Evolutionary conservation across 129 eudicot genomes (phyloP), one percentile per base, ranked within the genome.

Genomic region (Deinandra increscens): DNA sequence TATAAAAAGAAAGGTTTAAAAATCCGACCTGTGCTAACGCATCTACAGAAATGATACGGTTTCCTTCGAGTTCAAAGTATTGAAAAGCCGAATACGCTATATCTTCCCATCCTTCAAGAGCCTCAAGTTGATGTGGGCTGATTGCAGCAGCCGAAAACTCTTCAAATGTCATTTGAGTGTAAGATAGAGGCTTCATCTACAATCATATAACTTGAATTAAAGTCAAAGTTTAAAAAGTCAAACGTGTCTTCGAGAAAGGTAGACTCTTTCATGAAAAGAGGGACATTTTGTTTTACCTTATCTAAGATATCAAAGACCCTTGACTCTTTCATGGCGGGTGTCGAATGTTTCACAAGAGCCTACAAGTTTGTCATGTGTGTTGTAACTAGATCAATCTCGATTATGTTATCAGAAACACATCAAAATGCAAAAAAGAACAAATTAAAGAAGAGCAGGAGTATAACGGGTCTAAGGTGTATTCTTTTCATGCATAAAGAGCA

Each of bases 71-170:
- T 80, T 93, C 98, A 46, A 93, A 93, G 56, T 79, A 62, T 23
- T 82, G 83, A 74, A 84, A 92, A 19, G 98, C 98, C 2, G 59
- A 55, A 26, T 60, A 75, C 7, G 97, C 95, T 20, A 89, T 89
- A 3, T 64, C 74, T 56, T 89, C 98, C 98, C 98, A 89, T 19
- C 65, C 82, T 68, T 93, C 91, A 59, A 84, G 96, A 75, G 92
- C 98, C 83, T 93, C 98, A 4, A 93, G 87, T 79, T 93, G 98
- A 78, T 93, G 79, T 10, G 87, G 69, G 71, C 89, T 93, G 7
- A 83, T 81, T 17, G 96, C 90, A 49, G 99, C 99, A 5, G 88
- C 97, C 62, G 97, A 85, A 51, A 94, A 94, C 84, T 94, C 97
- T 51, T 87, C 93, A 65, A 94, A 94, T 23, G 84, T 82, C 97